Evolutionary conservation across 2,329 filamentous ascomycete species (phyloP).

Genomic region (Byssothecium circinans): DNA sequence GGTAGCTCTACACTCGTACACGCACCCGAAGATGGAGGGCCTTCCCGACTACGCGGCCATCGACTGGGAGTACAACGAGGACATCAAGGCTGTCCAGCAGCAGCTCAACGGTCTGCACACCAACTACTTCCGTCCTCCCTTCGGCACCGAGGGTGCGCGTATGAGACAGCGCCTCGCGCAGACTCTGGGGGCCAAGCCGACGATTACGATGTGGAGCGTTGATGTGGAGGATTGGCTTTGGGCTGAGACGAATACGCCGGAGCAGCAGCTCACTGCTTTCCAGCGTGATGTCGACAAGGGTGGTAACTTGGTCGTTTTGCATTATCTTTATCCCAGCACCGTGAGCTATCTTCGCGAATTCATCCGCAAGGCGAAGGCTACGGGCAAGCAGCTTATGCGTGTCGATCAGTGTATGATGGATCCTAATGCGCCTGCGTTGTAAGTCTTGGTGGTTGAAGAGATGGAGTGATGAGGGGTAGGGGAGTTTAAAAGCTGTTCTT

Average conservation of each 20-base stretch:
- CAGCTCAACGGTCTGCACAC: conserved; percentile 40
- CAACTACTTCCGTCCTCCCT: conserved; percentile 69
- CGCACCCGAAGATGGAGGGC: conserved; percentile 68
- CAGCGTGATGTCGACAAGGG: conserved; percentile 63
- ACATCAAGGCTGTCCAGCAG: conserved; percentile 53
- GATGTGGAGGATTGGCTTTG: conserved; percentile 73
- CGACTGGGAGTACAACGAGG: conserved; percentile 64
- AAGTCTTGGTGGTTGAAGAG: conserved; percentile 1
- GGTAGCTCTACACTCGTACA: conserved; percentile 68
- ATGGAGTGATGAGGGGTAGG: background rate
- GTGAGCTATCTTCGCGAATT: conserved; percentile 66
- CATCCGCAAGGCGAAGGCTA: conserved; percentile 64
- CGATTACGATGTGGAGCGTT: conserved; percentile 69
- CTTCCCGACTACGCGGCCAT: conserved; percentile 56
- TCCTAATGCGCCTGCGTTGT: conserved; percentile 53
- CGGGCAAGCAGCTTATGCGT: conserved; percentile 66
- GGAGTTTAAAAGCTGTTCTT: background rate
- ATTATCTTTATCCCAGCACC: conserved; percentile 67
- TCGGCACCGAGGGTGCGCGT: conserved; percentile 67
- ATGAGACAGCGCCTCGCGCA: conserved; percentile 64
- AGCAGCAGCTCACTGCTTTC: conserved; percentile 69
- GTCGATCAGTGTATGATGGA: conserved; percentile 69
- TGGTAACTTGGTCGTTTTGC: conserved; percentile 67
- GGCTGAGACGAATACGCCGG: conserved; percentile 62
- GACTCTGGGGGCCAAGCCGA: conserved; percentile 49